Percentiles rank a stretch among this genome's conserved stretches.
phyloP scores from a whole-genome alignment of 2,329 filamentous ascomycete genomes.

The Helicocarpus griseus region DNA sequence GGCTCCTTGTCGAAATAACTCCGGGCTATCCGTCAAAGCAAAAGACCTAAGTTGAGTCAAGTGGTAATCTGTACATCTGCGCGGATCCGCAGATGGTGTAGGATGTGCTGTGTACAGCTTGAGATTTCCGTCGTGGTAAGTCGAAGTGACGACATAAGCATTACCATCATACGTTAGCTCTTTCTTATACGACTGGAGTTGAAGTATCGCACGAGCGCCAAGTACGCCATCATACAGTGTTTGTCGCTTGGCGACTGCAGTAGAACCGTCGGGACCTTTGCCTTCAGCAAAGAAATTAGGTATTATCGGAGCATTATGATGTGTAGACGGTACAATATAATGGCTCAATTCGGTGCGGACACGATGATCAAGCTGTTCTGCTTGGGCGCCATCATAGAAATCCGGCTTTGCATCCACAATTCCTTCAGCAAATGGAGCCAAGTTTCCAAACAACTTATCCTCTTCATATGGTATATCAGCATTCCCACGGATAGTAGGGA shows the following conservation, averaged over 20 bases:
- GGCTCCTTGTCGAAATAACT: slow-evolving; percentile 26
- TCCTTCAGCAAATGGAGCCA: not conserved
- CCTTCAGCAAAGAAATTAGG: slow-evolving; percentile 37
- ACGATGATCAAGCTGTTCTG: not conserved
- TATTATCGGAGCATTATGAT: slow-evolving; percentile 19
- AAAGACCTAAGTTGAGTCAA: not conserved
- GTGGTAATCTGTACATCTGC: not conserved
- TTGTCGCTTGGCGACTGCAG: slow-evolving; percentile 23
- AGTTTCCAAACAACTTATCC: no score
- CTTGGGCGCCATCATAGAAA: not conserved
- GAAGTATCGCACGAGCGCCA: slow-evolving; percentile 29
- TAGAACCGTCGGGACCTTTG: slow-evolving; percentile 26
- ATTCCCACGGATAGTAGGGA: no score
- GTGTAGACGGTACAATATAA: slow-evolving; percentile 1
- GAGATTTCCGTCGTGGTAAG: not conserved
- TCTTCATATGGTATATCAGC: no score
- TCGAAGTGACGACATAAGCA: slow-evolving; percentile 27
- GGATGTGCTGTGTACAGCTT: slow-evolving; percentile 1
- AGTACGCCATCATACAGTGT: slow-evolving; percentile 29
- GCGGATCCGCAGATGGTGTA: not conserved
- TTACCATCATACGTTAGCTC: slow-evolving; percentile 28
- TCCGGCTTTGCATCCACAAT: not conserved
- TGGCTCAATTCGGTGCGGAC: not conserved
- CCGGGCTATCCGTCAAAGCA: not conserved
- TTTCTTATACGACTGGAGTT: slow-evolving; percentile 27